phyloP scores from a whole-genome alignment of 2,329 filamentous ascomycete genomes.

The Plenodomus lindquistii region DNA sequence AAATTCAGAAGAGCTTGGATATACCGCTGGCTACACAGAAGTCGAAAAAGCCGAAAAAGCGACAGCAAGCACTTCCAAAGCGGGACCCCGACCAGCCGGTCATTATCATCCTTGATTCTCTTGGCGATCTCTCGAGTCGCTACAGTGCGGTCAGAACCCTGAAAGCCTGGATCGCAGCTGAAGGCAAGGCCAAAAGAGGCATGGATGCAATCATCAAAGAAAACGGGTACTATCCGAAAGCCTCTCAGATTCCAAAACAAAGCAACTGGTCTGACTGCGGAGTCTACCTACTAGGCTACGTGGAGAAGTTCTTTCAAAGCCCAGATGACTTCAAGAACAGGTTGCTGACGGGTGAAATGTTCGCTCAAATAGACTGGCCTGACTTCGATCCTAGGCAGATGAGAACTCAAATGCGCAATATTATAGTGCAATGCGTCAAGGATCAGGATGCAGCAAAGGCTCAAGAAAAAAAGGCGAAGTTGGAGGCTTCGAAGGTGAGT shows the following conservation, averaged over 20 bases:
- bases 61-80: slow-evolving; percentile 25
- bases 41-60: slow-evolving; percentile 27
- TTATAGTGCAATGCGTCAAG: slow-evolving; percentile 68
- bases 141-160: slow-evolving; percentile 65
- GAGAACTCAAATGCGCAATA: slow-evolving; percentile 66
- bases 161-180: slow-evolving; percentile 75
- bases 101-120: slow-evolving; percentile 87
- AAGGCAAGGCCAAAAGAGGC: slow-evolving; percentile 67
- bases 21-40: slow-evolving; percentile 9
- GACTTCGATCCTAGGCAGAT: slow-evolving; percentile 60
- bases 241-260: slow-evolving; percentile 72
- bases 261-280: slow-evolving; percentile 89
- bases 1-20: slow-evolving; percentile 7
- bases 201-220: slow-evolving; percentile 51
- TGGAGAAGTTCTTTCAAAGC: slow-evolving; percentile 76
- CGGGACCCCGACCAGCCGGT: slow-evolving; percentile 54
- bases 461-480: slow-evolving; percentile 16
- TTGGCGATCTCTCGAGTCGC: slow-evolving; percentile 65
- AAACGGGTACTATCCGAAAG: slow-evolving; percentile 67
- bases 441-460: slow-evolving; percentile 16
- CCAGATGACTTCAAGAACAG: slow-evolving; percentile 71
- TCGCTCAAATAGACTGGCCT: slow-evolving; percentile 59
- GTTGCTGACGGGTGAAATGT: slow-evolving; percentile 68
- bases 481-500: not conserved
- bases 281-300: slow-evolving; percentile 81